Conservation (phyloP, 495 filamentous ascomycete genomes). For the Aspergillus diversus region DNA sequence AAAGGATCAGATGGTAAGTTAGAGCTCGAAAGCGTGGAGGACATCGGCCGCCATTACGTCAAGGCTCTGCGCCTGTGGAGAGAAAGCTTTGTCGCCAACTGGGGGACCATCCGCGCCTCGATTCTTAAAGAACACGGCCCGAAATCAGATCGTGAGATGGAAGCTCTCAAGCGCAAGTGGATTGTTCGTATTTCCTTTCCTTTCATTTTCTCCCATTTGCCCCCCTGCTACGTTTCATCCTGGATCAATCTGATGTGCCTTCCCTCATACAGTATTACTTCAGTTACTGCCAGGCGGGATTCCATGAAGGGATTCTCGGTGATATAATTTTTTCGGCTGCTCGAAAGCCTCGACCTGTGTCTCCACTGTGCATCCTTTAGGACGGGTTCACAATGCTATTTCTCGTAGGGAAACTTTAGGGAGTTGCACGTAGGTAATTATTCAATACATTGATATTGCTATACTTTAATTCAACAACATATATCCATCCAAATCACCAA, state of each 20-base stretch:
- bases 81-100: constrained; percentile 11
- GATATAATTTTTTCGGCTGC: constrained; percentile 1
- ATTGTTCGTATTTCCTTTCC: constrained; percentile 5
- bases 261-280: constrained; percentile 12
- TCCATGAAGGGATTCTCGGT: constrained; percentile 29
- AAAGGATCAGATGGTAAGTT: background rate
- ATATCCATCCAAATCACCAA: too few relatives aligned
- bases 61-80: constrained; percentile 11
- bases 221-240: background rate
- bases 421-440: background rate
- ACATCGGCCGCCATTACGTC: constrained; percentile 7
- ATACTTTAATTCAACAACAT: too few relatives aligned
- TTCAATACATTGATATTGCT: background rate
- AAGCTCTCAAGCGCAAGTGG: constrained; percentile 10
- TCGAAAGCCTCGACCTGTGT: background rate
- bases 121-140: background rate
- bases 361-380: background rate
- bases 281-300: constrained; percentile 55
- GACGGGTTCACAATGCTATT: background rate
- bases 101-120: background rate
- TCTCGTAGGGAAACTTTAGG: too few relatives aligned
- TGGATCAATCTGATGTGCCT: too few relatives aligned
- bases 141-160: constrained; percentile 3
- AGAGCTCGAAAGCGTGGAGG: background rate
- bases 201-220: background rate